Conservation (phyloP, 2,329 filamentous ascomycete species). For the Chaetomium strumarium region DNA sequence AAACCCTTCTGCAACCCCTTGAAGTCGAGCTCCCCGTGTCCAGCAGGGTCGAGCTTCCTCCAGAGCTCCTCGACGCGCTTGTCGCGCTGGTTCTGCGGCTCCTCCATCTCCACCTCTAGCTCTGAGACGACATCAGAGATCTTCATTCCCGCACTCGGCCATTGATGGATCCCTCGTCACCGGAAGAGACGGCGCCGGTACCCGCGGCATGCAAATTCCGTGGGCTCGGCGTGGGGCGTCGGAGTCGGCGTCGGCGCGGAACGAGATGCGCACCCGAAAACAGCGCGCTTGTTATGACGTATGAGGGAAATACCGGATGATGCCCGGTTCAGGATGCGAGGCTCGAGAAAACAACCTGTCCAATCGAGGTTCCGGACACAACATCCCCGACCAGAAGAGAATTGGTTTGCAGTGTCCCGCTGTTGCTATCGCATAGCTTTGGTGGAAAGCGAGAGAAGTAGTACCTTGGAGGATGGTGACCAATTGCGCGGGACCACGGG, state of each 20-base stretch:
- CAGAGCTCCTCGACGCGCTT: conserved; percentile 78
- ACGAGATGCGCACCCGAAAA: not conserved
- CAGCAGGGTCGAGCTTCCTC: conserved; percentile 70
- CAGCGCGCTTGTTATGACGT: conserved; percentile 17
- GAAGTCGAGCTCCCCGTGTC: conserved; percentile 75
- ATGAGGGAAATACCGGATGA: conserved; percentile 16
- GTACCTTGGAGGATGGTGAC: conserved; percentile 7
- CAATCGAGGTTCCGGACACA: not conserved
- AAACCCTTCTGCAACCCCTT: conserved; percentile 79
- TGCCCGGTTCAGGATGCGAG: not conserved
- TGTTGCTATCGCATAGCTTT: conserved; percentile 8
- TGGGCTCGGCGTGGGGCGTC: not conserved
- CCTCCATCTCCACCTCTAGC: conserved; percentile 60
- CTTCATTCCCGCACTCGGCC: conserved; percentile 32
- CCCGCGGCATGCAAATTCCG: conserved; percentile 8
- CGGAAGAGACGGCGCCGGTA: not conserved
- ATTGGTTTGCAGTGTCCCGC: not conserved
- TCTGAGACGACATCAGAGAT: conserved; percentile 46
- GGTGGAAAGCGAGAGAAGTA: not conserved
- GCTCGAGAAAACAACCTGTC: conserved; percentile 5
- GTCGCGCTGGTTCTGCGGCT: conserved; percentile 74
- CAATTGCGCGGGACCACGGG: conserved; percentile 16
- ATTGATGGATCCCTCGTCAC: conserved; percentile 34
- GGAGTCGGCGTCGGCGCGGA: conserved; percentile 6
- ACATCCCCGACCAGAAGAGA: conserved; percentile 3